phyloP scores from a whole-genome alignment of 1,284 basidiomycete species.

The Heterobasidion occidentale region DNA sequence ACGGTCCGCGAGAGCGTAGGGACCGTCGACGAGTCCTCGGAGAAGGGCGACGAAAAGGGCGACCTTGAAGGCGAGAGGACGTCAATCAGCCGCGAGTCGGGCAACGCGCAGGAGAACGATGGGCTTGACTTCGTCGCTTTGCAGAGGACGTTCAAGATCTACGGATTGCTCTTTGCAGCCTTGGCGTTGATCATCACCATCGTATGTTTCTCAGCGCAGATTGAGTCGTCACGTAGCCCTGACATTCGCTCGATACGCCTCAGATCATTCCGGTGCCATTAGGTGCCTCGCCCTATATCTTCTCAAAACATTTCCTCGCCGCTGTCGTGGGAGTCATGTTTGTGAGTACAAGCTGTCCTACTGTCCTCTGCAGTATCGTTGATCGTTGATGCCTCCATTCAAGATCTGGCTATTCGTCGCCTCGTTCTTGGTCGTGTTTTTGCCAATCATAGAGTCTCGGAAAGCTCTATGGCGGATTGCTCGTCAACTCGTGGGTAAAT shows the following conservation, averaged over 20 bases:
- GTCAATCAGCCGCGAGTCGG: not conserved
- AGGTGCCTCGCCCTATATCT: slow-evolving; percentile 11
- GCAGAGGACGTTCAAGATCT: slow-evolving; percentile 13
- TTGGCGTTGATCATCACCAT: slow-evolving; percentile 15
- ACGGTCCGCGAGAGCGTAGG: slow-evolving; percentile 4
- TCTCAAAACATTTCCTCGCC: slow-evolving; percentile 12
- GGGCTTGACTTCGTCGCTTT: slow-evolving; percentile 13
- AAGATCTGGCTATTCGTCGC: slow-evolving; percentile 14
- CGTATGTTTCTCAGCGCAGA: slow-evolving; percentile 8
- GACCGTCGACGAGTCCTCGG: not conserved
- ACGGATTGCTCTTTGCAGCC: slow-evolving; percentile 10
- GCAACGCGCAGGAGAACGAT: slow-evolving; percentile 1
- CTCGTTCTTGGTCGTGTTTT: slow-evolving; percentile 13
- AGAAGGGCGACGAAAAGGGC: not conserved
- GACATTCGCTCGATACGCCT: not conserved
- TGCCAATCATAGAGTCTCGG: slow-evolving; percentile 15
- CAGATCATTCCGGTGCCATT: slow-evolving; percentile 15
- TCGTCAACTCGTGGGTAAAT: not conserved
- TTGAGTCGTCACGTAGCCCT: not conserved
- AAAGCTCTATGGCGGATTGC: slow-evolving; percentile 8
- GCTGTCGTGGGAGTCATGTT: slow-evolving; percentile 11
- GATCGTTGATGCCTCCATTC: not conserved
- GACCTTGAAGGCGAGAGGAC: not conserved
- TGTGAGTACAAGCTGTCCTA: slow-evolving; percentile 5
- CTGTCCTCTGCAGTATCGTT: not conserved